Base-by-base conservation (phyloP, 352 stramenopile species). In the Globisporangium alternatum region DNA sequence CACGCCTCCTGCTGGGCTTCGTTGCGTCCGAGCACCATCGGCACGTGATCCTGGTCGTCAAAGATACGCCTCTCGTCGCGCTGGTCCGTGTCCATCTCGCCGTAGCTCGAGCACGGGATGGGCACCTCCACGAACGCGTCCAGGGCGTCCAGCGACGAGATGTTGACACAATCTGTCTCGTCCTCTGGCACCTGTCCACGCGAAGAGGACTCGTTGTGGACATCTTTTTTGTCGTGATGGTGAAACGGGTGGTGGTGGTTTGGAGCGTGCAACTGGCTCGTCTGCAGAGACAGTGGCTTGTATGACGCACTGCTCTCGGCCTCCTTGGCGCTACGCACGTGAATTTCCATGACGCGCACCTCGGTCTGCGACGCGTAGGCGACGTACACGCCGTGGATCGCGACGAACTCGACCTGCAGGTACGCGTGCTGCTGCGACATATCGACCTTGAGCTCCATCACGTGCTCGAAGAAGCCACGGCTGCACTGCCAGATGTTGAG, bases 401-500 rank as follows among this genome's bases (percentile, higher is more conserved):
- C 83, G 43, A 95, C 82, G 60, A 77, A 88, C 73, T 91, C 81
- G 35, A 95, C 67, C 60, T 88, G 77, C 35, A 89, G 70, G 66
- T 79, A 90, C 45, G 82, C 80, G 62, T 88, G 78, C n/a, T 73
- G 73, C 65, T 90, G 81, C 9, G 81, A 64, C 75, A 91, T 89
- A 47, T 91, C 84, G n/a, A 93, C 80, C 47, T 83, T 86, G 35
- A 95, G 74, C 67, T 95, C 86, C 77, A 95, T 86, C n/a, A 95
- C 83, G 63, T 95, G 86, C 76, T 95, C 84, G 58, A 95, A 95
- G 67, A 95, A 92, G 53, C 84, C 84, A 45, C 73, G 78, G 55
- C 84, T 92, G 64, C 84, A 93, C 63, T 95, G 86, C 86, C 86
- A 95, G 19, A 95, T 83, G 62, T 95, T 95, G 47, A 95, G 61